Conservation (phyloP, 441 rosid genomes). For the Syzygium malaccense region DNA sequence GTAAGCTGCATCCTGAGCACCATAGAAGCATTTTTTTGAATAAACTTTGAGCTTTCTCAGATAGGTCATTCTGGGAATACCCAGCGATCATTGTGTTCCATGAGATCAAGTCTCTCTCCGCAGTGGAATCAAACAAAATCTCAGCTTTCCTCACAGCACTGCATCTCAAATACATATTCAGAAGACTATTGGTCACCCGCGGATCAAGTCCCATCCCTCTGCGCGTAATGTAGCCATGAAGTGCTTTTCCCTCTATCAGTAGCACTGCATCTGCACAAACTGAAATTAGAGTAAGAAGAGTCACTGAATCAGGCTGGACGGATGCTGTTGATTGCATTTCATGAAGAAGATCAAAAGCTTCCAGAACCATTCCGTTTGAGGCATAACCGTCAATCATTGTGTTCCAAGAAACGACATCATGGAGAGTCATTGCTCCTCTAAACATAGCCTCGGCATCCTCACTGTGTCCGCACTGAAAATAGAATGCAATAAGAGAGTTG, state of each 20-base stretch:
- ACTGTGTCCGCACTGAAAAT: slow-evolving; percentile 29
- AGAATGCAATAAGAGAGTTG: slow-evolving; percentile 43
- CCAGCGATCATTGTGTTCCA: slow-evolving; percentile 45
- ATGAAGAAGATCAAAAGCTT: slow-evolving; percentile 26
- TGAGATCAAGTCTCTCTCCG: slow-evolving; percentile 28
- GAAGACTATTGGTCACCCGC: slow-evolving; percentile 24
- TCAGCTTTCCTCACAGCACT: slow-evolving; percentile 19
- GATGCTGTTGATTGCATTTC: slow-evolving; percentile 23
- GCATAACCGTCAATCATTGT: slow-evolving; percentile 41
- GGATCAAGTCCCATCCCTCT: slow-evolving; percentile 18
- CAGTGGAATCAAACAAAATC: slow-evolving; percentile 18
- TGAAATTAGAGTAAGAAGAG: slow-evolving; percentile 24
- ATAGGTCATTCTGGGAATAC: slow-evolving; percentile 20
- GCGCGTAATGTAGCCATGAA: slow-evolving; percentile 33
- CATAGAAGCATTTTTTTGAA: slow-evolving; percentile 32
- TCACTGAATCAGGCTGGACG: slow-evolving; percentile 29
- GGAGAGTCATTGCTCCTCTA: slow-evolving; percentile 5
- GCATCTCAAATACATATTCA: slow-evolving; percentile 34
- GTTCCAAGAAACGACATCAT: slow-evolving; percentile 48
- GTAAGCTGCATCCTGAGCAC: slow-evolving; percentile 24
- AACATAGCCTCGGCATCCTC: slow-evolving; percentile 29
- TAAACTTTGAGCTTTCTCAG: slow-evolving; percentile 29
- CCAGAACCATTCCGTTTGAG: slow-evolving; percentile 25
- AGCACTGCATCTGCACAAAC: slow-evolving; percentile 27
- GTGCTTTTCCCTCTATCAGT: slow-evolving; percentile 27